These are phyloP conservation scores for Ceratocystis variospora DNA, from an alignment of 2,329 filamentous ascomycete genomes.

Conservation along the genomic window DNA sequence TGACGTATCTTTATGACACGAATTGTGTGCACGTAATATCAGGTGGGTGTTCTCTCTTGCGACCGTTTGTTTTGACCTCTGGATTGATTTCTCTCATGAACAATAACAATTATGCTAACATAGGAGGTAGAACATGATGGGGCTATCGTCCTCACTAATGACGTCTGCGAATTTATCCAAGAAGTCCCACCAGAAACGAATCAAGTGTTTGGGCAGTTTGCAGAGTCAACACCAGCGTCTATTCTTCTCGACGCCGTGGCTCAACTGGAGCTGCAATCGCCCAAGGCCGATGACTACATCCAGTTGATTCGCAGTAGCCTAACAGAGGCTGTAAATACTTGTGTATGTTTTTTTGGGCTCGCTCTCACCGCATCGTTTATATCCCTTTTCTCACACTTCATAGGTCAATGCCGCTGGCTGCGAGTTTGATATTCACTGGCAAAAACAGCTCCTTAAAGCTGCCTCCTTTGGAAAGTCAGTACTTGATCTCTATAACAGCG, in stretches of 20 bases:
- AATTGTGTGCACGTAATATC: constrained; percentile 78
- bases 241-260: constrained; percentile 88
- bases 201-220: constrained; percentile 78
- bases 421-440: constrained; percentile 81
- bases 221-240: constrained; percentile 76
- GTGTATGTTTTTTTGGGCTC: constrained; percentile 30
- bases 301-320: constrained; percentile 80
- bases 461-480: constrained; percentile 97
- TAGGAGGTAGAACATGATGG: constrained; percentile 52
- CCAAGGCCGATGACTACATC: constrained; percentile 95
- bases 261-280: constrained; percentile 81
- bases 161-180: constrained; percentile 95
- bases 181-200: constrained; percentile 77
- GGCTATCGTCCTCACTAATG: constrained; percentile 78
- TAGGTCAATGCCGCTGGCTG: constrained; percentile 71
- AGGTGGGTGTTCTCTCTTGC: constrained; percentile 36
- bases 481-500: constrained; percentile 90
- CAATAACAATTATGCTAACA: neutral
- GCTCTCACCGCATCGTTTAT: neutral
- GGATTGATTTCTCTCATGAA: neutral
- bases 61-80: constrained; percentile 15
- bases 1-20: constrained; percentile 75
- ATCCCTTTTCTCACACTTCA: neutral
- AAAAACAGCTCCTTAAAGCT: constrained; percentile 89
- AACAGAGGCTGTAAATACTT: constrained; percentile 84